Evolutionary conservation across 257 asterid genomes (phyloP).

Genomic region (Solanum dulcamara): DNA sequence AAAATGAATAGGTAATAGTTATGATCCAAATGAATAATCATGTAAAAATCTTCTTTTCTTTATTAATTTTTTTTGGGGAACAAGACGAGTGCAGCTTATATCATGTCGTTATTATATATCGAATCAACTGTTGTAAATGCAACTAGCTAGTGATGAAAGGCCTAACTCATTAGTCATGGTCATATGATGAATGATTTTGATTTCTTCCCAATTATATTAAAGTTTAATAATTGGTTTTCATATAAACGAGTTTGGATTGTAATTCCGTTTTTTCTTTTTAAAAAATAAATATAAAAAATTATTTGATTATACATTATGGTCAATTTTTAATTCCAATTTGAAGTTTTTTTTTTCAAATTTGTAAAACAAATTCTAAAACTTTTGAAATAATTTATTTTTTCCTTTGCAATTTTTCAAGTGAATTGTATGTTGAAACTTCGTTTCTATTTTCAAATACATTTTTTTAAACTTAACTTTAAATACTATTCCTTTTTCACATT

Average conservation of each 20-base stretch:
- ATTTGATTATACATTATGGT: too few species aligned
- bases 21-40: neutral
- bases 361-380: neutral
- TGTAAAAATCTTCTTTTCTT: neutral
- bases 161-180: neutral
- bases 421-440: too few species aligned
- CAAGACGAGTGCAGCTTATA: neutral
- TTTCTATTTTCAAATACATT: too few species aligned
- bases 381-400: too few species aligned
- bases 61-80: neutral
- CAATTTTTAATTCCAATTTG: neutral
- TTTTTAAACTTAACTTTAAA: too few species aligned
- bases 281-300: too few species aligned
- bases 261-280: neutral
- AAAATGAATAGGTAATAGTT: too few species aligned
- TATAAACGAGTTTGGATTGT: too few species aligned
- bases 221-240: neutral
- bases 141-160: neutral
- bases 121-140: neutral
- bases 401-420: neutral
- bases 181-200: neutral
- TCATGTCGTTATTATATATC: neutral
- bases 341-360: neutral
- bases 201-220: neutral
- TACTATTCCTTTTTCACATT: too few species aligned